These are phyloP conservation scores for Leccinum disarticulatum DNA, from an alignment of 768 basidiomycete genomes.

Conservation along the genomic window DNA sequence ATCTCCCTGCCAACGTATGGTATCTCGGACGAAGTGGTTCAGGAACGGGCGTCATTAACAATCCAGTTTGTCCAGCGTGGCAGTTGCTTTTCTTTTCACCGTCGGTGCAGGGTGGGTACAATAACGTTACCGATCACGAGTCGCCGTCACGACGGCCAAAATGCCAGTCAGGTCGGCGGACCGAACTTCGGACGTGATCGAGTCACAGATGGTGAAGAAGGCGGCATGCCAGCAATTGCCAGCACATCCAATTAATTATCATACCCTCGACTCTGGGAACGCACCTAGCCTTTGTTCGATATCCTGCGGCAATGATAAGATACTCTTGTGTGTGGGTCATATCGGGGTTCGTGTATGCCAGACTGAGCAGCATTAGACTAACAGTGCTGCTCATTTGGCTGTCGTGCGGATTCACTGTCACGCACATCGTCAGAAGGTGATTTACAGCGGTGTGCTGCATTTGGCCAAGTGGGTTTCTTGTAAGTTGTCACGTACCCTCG, in stretches of 20 bases:
- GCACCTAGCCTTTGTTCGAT: neutral
- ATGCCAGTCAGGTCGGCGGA: neutral
- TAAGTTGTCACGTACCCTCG: neutral
- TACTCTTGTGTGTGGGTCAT: neutral
- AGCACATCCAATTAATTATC: neutral
- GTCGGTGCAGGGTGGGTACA: neutral
- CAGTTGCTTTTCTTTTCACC: too few species aligned
- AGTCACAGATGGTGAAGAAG: neutral
- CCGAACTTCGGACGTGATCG: too few species aligned
- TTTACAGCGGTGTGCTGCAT: neutral
- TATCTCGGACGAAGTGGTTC: neutral
- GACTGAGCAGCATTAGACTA: too few species aligned
- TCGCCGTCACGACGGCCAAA: neutral
- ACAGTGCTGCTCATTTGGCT: neutral
- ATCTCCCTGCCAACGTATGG: neutral
- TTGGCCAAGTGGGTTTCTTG: neutral
- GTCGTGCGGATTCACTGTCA: neutral
- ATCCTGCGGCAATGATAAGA: neutral
- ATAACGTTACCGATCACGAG: neutral
- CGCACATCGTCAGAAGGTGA: too few species aligned
- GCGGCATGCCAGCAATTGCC: neutral
- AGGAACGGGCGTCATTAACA: neutral
- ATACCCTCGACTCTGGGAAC: neutral
- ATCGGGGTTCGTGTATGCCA: neutral
- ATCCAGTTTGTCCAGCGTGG: too few species aligned